phyloP scores from a whole-genome alignment of 1,284 basidiomycete species.

The Ganoderma multipileum region DNA sequence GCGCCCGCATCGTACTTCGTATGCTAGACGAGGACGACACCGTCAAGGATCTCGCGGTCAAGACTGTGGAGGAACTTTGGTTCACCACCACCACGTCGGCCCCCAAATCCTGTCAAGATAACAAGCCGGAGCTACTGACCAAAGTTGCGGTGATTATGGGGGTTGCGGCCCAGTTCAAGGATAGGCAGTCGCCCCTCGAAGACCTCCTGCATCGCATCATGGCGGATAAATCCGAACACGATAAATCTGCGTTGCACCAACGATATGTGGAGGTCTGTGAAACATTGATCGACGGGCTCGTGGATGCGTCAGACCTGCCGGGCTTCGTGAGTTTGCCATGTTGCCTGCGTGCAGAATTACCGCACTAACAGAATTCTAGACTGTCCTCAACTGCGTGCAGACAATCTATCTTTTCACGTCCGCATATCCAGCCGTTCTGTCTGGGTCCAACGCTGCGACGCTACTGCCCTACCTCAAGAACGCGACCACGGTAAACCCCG shows the following conservation, averaged over 20 bases:
- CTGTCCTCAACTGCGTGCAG: constrained; percentile 81
- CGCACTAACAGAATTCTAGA: constrained; percentile 50
- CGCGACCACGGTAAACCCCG: constrained; percentile 62
- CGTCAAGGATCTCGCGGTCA: constrained; percentile 90
- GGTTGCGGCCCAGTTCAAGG: constrained; percentile 82
- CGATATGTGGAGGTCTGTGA: constrained; percentile 84
- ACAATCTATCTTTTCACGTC: constrained; percentile 85
- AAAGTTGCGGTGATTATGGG: constrained; percentile 86
- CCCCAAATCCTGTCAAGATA: constrained; percentile 45
- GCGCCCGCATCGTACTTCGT: constrained; percentile 82
- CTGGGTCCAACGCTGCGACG: constrained; percentile 79
- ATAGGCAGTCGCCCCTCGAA: constrained; percentile 85
- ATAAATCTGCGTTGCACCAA: constrained; percentile 58
- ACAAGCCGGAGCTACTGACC: constrained; percentile 56
- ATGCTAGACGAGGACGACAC: constrained; percentile 93
- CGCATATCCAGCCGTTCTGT: constrained; percentile 84
- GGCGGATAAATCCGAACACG: constrained; percentile 60
- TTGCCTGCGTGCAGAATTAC: not conserved
- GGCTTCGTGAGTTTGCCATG: constrained; percentile 66
- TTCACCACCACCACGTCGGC: constrained; percentile 57
- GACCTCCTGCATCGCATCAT: constrained; percentile 85
- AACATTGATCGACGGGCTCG: constrained; percentile 83
- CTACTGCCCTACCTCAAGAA: constrained; percentile 90
- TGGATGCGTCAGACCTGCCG: constrained; percentile 82
- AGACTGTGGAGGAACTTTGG: constrained; percentile 91